These are phyloP conservation scores for Trypanosoma caninum DNA, from an alignment of 208 protist species.

Conservation along the genomic window DNA sequence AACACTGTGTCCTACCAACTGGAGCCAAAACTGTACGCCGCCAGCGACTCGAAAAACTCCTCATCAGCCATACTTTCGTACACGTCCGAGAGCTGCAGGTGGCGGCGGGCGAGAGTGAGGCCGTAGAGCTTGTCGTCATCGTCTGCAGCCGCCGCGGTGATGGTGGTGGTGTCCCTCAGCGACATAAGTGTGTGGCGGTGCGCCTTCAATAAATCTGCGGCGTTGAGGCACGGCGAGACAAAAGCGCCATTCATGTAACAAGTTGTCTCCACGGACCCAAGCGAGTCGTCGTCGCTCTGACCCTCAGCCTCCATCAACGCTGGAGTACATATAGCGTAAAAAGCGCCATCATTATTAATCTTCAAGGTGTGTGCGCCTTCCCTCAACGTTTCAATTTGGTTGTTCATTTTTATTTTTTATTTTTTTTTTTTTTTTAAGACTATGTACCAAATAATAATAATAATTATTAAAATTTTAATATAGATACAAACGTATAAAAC, in stretches of 20 bases:
- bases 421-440: background rate
- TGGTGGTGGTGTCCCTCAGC: conserved; percentile 24
- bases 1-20: conserved; percentile 1
- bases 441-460: background rate
- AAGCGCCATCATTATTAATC: conserved; percentile 22
- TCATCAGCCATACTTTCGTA: conserved; percentile 7
- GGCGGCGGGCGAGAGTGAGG: conserved; percentile 71
- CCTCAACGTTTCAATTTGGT: no score
- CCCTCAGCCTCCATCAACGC: conserved; percentile 35
- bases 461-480: background rate
- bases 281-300: conserved; percentile 21
- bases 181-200: conserved; percentile 66
- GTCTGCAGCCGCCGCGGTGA: no score
- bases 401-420: no score
- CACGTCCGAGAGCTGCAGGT: conserved; percentile 37
- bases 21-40: conserved; percentile 12
- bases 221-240: conserved; percentile 61
- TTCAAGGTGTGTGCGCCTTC: conserved; percentile 1
- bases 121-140: conserved; percentile 43
- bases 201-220: conserved; percentile 49
- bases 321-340: conserved; percentile 31
- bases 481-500: background rate
- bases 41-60: background rate
- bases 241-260: conserved; percentile 26
- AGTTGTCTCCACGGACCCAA: conserved; percentile 37